Evolutionary conservation across 2,329 filamentous ascomycete species (phyloP), one percentile per base, ranked within the genome.

Genomic region (Neofusicoccum sp.): DNA sequence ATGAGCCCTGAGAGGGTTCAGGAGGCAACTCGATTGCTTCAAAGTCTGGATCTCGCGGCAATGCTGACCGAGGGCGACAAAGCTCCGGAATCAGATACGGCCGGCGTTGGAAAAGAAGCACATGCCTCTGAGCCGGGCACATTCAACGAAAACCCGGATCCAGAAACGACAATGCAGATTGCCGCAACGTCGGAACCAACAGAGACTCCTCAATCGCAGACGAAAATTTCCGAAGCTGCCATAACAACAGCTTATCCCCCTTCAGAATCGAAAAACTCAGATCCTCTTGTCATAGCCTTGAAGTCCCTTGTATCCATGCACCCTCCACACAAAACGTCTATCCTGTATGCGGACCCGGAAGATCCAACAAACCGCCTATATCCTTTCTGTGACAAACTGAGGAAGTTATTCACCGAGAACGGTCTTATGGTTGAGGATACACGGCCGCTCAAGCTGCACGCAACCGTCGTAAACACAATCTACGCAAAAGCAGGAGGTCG

Each of bases 391-490:
- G 74, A 83, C 65, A 71, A 70, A n/a, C 69, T 91, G 12, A 77
- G 81, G 63, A 68, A 75, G 0, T 64, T 67, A 1, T 91, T 93
- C 66, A 75, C 75, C 16, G 76, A 83, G 1, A 77, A 77, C 0
- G 85, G 80, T 1, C 73, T 89, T 8, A 76, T 92, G 69, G 70
- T 79, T 0, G 75, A 79, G 1, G 87, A 90, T 28, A 75, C 78
- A 11, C 78, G 90, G 59, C 83, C 85, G 6, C 73, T 97, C 63
- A 82, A 90, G 20, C 75, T 97, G 56, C 93, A 97, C 71, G 91
- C 90, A 16, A 97, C 93, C 0, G 78, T 97, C 3, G 76, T 95
- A 54, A 96, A 97, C 73, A 96, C 92, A 0, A 84, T 92, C 12
- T 96, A 96, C 71, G 86, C 86, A 44, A 84, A 81, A 69, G 73